Evolutionary conservation across 257 asterid species (phyloP), one percentile per base, ranked within the genome.

Genomic region (Solanum peruvianum): DNA sequence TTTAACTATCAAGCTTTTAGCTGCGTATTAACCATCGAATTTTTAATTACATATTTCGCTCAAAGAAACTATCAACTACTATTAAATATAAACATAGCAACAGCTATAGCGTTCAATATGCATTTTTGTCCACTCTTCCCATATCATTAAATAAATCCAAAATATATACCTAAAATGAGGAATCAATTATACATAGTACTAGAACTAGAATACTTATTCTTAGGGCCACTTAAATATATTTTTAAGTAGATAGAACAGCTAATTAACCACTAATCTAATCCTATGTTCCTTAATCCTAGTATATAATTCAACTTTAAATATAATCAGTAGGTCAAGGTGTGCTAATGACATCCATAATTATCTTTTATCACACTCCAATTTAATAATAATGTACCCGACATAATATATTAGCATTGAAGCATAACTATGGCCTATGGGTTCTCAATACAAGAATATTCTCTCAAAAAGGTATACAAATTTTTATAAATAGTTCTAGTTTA

Each of bases 241-340:
- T 14, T n/a, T 42, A 77, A 42, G 83, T 77, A 8, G 62, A 15
- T 42, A 2, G 58, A 69, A 69, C 86, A 7, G 1, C 39, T 44
- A 64, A 91, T 73, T 4, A 73, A 77, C 87, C 87, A 87, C 89
- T 82, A 25, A 73, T 49, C 47, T 56, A 44, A 56, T 91, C 78
- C 86, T 86, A 87, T 87, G 91, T 90, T 87, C 89, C 88, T 87
- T 64, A 58, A 77, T 44, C 60, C 14, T n/a, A 29, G 44, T n/a
- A 11, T 23, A 62, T 76, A 73, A 80, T 58, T 88, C 58, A 39
- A 88, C 11, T 31, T 1, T 33, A 21, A 58, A 49, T 16, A 20
- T 14, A 25, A 44, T 42, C 20, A 16, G 39, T 42, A 29, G 83
- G 84, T 25, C 62, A 44, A 77, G 44, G 10, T 25, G 52, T n/a